These are phyloP conservation scores for Aspergillus novofumigatus DNA, from an alignment of 2,329 filamentous ascomycete species.

Conservation along the genomic window DNA sequence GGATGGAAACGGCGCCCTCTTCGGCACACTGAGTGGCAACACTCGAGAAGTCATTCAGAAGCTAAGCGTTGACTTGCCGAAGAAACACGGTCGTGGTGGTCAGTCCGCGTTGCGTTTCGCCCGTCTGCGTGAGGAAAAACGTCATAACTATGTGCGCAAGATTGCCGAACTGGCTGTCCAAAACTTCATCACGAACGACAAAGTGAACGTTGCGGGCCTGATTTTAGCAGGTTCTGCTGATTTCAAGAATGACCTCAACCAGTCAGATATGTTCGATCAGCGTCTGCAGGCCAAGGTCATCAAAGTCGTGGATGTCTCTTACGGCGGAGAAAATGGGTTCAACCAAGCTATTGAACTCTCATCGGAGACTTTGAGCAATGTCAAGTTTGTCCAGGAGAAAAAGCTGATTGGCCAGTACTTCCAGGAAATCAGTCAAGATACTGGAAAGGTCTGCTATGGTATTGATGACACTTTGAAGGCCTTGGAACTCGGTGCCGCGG, in stretches of 20 bases:
- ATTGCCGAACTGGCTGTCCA: constrained; percentile 96
- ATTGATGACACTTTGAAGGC: constrained; percentile 97
- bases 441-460: constrained; percentile 94
- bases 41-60: constrained; percentile 96
- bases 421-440: constrained; percentile 97
- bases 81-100: constrained; percentile 99
- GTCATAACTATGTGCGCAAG: constrained; percentile 99
- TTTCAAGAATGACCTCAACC: constrained; percentile 99
- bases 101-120: constrained; percentile 99
- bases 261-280: constrained; percentile 93
- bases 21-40: constrained; percentile 94
- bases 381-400: constrained; percentile 99
- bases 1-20: constrained; percentile 97
- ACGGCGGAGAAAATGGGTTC: constrained; percentile 98
- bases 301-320: constrained; percentile 98
- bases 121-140: constrained; percentile 98
- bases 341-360: constrained; percentile 98
- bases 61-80: constrained; percentile 96
- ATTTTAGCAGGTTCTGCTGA: constrained; percentile 96
- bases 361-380: constrained; percentile 92
- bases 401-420: constrained; percentile 99
- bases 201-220: constrained; percentile 93
- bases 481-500: constrained; percentile 88
- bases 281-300: constrained; percentile 93
- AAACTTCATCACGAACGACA: constrained; percentile 98